A percentile compares a stretch with the other conserved stretches of the same genome.
Conservation (phyloP, 2,329 filamentous ascomycete genomes). For the Calonectria pteridis region DNA sequence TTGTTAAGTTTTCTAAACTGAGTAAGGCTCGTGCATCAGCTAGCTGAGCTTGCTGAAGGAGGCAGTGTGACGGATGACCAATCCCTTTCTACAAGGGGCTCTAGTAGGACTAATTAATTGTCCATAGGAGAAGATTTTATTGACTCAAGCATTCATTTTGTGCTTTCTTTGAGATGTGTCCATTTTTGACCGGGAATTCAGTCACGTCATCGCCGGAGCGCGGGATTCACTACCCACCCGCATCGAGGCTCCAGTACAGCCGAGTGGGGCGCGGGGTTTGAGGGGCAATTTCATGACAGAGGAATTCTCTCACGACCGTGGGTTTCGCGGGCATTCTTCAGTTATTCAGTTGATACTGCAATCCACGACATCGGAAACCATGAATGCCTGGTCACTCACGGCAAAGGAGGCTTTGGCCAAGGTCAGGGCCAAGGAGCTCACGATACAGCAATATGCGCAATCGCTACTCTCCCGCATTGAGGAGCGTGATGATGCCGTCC, state of each 20-base stretch:
- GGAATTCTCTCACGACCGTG: neutral
- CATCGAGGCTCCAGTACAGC: neutral
- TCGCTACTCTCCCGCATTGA: neutral
- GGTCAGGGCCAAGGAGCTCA: neutral
- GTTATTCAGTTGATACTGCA: neutral
- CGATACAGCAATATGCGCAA: neutral
- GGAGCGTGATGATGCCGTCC: neutral
- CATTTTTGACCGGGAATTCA: neutral
- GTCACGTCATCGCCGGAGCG: neutral
- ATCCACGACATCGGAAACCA: neutral
- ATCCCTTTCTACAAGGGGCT: neutral
- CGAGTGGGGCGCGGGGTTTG: neutral
- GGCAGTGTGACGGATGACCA: no score
- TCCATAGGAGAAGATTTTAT: neutral
- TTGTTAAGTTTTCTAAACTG: neutral
- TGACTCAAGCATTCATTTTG: neutral
- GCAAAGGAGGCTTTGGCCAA: conserved; percentile 1
- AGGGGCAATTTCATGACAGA: neutral
- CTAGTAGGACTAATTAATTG: neutral
- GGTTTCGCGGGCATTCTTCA: neutral
- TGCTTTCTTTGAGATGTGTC: neutral
- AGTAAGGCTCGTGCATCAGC: neutral
- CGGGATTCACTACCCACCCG: neutral
- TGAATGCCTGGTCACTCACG: neutral
- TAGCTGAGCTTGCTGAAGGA: neutral